phyloP scores from a whole-genome alignment of 1,284 basidiomycete species.

The Ustilago nuda region DNA sequence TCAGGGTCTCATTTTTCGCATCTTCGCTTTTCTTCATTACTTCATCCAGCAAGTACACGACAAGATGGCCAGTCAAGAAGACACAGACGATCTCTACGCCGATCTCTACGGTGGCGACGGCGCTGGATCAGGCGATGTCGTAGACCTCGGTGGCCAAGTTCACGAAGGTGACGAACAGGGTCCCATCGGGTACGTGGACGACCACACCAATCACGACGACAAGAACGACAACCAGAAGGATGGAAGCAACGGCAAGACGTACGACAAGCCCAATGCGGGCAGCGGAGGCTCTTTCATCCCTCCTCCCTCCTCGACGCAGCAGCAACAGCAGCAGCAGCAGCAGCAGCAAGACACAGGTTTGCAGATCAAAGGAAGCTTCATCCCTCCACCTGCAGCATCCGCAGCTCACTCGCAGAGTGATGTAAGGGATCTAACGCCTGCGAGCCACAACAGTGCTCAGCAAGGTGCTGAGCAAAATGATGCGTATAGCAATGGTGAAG shows the following conservation, averaged over 20 bases:
- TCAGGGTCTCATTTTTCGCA: conserved; percentile 4
- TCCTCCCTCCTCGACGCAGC: conserved; percentile 20
- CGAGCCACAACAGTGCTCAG: conserved; percentile 25
- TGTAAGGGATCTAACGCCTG: conserved; percentile 32
- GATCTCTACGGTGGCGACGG: conserved; percentile 57
- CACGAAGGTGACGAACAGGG: conserved; percentile 36
- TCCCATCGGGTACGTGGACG: conserved; percentile 47
- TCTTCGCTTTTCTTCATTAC: not conserved
- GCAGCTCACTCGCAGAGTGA: conserved; percentile 31
- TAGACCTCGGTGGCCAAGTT: conserved; percentile 42
- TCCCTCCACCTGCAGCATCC: conserved; percentile 30
- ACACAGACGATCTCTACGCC: conserved; percentile 62
- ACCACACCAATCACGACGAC: conserved; percentile 11
- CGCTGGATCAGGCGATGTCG: conserved; percentile 26
- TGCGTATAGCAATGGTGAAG: not conserved
- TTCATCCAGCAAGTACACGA: not conserved
- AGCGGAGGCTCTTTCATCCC: conserved; percentile 39
- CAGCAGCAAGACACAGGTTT: conserved; percentile 26
- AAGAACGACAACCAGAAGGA: conserved; percentile 1
- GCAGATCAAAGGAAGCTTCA: conserved; percentile 52
- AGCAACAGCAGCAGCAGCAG: conserved; percentile 8
- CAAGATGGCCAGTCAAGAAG: conserved; percentile 51
- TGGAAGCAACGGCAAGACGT: conserved; percentile 2
- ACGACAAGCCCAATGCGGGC: conserved; percentile 12
- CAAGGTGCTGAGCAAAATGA: conserved; percentile 6